Conservation (phyloP, 208 protist genomes). For the Acanthamoeba healyi region DNA sequence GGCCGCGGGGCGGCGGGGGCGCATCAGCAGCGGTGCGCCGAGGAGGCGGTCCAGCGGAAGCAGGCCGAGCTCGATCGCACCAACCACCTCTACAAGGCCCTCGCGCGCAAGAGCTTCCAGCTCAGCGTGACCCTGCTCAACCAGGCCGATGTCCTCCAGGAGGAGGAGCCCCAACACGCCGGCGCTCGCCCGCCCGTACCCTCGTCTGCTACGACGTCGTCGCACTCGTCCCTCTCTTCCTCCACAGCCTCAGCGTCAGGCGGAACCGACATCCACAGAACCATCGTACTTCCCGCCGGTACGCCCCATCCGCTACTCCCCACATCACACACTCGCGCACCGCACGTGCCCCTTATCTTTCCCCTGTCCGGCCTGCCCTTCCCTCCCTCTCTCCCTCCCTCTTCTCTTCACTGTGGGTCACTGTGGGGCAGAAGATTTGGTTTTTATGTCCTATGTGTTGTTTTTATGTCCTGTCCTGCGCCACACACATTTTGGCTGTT, state of each 20-base stretch:
- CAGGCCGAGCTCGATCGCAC: conserved; percentile 32
- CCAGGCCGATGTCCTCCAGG: not conserved
- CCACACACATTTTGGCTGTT: too few species aligned
- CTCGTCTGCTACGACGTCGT: not conserved
- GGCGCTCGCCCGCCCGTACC: not conserved
- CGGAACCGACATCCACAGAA: conserved; percentile 2
- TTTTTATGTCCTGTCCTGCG: too few species aligned
- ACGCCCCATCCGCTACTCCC: not conserved
- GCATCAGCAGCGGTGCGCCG: not conserved
- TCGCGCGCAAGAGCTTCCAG: conserved; percentile 48
- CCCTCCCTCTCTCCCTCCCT: too few species aligned
- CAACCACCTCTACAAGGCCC: conserved; percentile 47
- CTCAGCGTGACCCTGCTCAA: conserved; percentile 29
- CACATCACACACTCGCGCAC: too few species aligned
- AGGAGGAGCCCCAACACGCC: not conserved
- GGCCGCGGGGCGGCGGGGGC: not conserved
- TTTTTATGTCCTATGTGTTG: too few species aligned
- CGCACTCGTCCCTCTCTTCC: not conserved
- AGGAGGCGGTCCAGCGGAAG: conserved; percentile 9
- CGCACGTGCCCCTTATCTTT: not conserved
- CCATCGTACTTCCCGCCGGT: conserved; percentile 33
- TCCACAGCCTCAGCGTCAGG: not conserved
- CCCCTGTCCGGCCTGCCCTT: too few species aligned
- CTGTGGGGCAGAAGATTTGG: too few species aligned
- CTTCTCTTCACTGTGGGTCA: too few species aligned